Evolutionary conservation across 257 asterid species (phyloP).

Genomic region (Solanum ossicruentum): DNA sequence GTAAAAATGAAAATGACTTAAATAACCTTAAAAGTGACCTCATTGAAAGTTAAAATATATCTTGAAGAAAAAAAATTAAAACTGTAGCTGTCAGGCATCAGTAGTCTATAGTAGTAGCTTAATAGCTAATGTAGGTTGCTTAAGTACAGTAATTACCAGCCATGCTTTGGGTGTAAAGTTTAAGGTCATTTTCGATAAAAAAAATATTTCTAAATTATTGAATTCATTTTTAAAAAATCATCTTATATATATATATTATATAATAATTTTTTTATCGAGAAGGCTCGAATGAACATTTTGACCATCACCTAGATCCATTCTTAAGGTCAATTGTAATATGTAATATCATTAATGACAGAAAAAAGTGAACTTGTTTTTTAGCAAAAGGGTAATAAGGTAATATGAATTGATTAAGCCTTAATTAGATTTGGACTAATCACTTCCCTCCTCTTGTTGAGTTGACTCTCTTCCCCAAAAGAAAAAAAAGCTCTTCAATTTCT

Average conservation of each 20-base stretch:
- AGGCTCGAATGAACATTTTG: neutral
- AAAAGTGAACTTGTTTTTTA: neutral
- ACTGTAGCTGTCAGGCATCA: neutral
- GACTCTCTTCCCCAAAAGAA: neutral
- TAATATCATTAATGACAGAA: neutral
- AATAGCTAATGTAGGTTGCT: neutral
- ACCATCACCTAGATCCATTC: too few species aligned
- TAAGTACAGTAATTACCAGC: neutral
- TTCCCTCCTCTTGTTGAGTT: neutral
- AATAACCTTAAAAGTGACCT: neutral
- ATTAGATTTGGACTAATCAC: constrained; percentile 6
- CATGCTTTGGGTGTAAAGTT: neutral
- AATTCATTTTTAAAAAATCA: neutral
- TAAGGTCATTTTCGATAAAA: neutral
- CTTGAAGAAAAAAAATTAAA: neutral
- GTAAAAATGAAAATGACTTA: neutral
- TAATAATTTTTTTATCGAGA: neutral
- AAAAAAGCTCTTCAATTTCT: neutral
- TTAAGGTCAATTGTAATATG: neutral
- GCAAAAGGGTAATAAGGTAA: constrained; percentile 1
- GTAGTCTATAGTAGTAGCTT: neutral
- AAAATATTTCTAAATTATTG: neutral
- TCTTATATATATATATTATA: neutral
- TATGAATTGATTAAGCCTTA: neutral
- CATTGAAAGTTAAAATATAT: neutral